Evolutionary conservation across 768 basidiomycete species (phyloP), one percentile per base, ranked within the genome.

Genomic region (Paxillus ammoniavirescens): DNA sequence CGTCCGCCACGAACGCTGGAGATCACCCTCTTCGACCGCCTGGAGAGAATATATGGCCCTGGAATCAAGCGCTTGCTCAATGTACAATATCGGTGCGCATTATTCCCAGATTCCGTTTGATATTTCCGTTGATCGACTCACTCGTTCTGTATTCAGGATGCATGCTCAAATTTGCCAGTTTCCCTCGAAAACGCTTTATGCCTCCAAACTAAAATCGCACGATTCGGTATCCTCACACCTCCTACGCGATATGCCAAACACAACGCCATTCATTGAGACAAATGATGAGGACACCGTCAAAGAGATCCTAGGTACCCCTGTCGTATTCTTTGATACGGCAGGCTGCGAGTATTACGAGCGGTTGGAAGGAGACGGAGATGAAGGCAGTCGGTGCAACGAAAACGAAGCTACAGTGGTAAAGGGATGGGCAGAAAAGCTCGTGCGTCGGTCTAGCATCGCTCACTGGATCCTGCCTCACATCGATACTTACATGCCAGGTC

Each of bases 281-380:
- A 73, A 69, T 23, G 75, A 75, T 1, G 86, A 87, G 38, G 91
- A 88, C 14, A 85, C 89, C 36, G 74, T 79, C 42, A 83, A 81
- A 55, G 96, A 96, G 51, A 69, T 82, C 4, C 73, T 98, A 6
- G 80, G 76, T 3, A 89, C 80, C 0, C 91, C 93, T 0, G 82
- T 98, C 2, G 83, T 95, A 2, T 99, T 98, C 68, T 92, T 91
- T 61, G 97, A 99, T 65, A 99, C 94, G 0, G 83, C 91, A 4
- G 93, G 94, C 0, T 94, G 91, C 61, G 93, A 97, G 66, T 96
- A 91, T 63, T 97, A 86, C 62, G 97, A 98, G 66, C 75, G 91
- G 14, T 65, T 83, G 0, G 89, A 91, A 31, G 86, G 80, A 0
- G 86, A 87, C 52, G 76, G 78, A n/a, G 91, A 93, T 62, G 94